A percentile compares a stretch with the other conserved stretches of the same genome.
phyloP scores from a whole-genome alignment of 106 monocot species.

The Phalaenopsis equestris region DNA sequence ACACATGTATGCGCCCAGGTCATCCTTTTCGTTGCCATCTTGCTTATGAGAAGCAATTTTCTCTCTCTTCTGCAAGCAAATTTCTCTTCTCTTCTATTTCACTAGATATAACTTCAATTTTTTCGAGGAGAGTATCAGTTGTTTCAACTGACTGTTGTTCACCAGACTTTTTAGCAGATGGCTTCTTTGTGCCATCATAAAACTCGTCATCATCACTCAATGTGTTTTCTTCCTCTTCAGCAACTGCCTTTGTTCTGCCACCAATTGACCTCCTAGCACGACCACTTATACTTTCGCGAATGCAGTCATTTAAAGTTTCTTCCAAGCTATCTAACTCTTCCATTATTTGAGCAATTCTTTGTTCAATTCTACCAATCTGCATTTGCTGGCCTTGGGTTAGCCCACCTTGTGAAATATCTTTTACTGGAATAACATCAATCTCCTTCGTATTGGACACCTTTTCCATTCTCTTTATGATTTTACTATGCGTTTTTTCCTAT shows the following conservation, averaged over 20 bases:
- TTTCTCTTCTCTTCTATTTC: constrained; percentile 63
- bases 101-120: constrained; percentile 51
- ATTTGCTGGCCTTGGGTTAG: constrained; percentile 98
- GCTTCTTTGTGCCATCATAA: constrained; percentile 81
- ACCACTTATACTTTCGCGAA: constrained; percentile 85
- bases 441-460: constrained; percentile 95
- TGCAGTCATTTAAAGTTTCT: constrained; percentile 98
- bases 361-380: constrained; percentile 98
- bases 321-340: constrained; percentile 96
- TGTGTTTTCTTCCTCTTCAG: constrained; percentile 63
- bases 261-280: constrained; percentile 34
- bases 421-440: constrained; percentile 86
- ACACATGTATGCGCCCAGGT: constrained; percentile 88
- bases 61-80: constrained; percentile 45
- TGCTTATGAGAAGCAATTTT: constrained; percentile 18
- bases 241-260: constrained; percentile 38
- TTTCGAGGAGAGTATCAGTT: constrained; percentile 83
- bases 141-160: constrained; percentile 74
- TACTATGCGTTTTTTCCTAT: too few relatives aligned
- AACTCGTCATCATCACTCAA: constrained; percentile 93
- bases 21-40: constrained; percentile 41
- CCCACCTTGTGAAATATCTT: constrained; percentile 97
- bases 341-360: constrained; percentile 88
- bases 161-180: constrained; percentile 23
- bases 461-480: too few relatives aligned